Percentiles rank a stretch among this genome's conserved stretches.
Conservation (phyloP, 169 alveolate species). For the Babesia divergens region DNA sequence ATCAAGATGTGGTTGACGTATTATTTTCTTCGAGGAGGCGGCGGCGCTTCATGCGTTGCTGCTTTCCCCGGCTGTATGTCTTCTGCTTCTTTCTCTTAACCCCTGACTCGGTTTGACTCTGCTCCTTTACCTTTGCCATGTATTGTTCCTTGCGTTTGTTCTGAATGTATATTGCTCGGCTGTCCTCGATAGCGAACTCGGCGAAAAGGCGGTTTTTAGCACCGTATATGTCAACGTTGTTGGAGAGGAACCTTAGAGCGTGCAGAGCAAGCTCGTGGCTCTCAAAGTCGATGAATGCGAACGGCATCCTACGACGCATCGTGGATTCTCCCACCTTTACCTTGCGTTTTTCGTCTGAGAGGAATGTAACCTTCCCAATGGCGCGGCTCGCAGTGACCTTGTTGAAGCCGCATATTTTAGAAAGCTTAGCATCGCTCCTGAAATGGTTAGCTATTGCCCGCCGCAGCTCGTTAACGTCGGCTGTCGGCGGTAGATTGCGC, state of each 20-base stretch:
- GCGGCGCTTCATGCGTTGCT: slow-evolving; percentile 59
- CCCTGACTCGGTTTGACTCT: not conserved
- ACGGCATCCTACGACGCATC: slow-evolving; percentile 51
- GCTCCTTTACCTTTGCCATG: not conserved
- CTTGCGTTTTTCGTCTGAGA: slow-evolving; percentile 56
- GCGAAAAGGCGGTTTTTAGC: slow-evolving; percentile 25
- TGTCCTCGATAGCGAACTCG: slow-evolving; percentile 62
- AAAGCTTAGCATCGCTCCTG: not conserved
- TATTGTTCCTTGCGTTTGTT: slow-evolving; percentile 49
- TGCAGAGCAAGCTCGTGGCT: slow-evolving; percentile 47
- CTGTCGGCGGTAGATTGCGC: slow-evolving; percentile 53
- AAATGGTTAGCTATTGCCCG: slow-evolving; percentile 34
- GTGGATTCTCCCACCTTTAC: slow-evolving; percentile 29
- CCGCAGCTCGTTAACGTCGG: slow-evolving; percentile 44
- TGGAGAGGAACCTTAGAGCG: slow-evolving; percentile 45
- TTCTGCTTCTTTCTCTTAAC: slow-evolving; percentile 16
- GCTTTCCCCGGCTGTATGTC: slow-evolving; percentile 59
- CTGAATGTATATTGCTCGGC: slow-evolving; percentile 41
- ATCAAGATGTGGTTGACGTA: too few relatives aligned
- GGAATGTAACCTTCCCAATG: slow-evolving; percentile 41
- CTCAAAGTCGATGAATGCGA: slow-evolving; percentile 58
- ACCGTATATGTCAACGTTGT: slow-evolving; percentile 38
- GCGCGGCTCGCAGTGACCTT: slow-evolving; percentile 41
- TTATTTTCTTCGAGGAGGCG: not conserved
- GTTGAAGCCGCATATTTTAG: slow-evolving; percentile 5